Conservation (phyloP, 306 rosid genomes). For the Ormosia emarginata region DNA sequence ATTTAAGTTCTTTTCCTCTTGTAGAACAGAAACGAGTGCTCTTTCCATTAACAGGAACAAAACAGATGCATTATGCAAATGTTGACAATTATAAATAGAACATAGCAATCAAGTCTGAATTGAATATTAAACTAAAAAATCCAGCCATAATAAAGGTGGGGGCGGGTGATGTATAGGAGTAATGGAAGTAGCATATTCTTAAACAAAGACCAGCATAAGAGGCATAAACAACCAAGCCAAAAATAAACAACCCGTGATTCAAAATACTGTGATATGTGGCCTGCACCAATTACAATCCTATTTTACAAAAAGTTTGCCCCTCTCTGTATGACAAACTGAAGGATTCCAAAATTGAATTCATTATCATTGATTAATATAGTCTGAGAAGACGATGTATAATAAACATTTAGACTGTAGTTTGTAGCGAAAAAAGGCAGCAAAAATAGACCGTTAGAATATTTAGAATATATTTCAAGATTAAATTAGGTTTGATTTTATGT, state of each 20-base stretch:
- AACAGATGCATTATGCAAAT: background rate
- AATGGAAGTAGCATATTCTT: background rate
- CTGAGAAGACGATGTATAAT: background rate
- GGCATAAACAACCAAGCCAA: background rate
- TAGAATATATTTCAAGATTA: too few species aligned
- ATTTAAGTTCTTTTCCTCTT: background rate
- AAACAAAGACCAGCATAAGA: background rate
- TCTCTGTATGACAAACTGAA: background rate
- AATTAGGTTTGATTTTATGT: too few species aligned
- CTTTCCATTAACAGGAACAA: background rate
- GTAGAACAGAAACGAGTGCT: background rate
- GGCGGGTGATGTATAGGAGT: too few species aligned
- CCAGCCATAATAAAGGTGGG: background rate
- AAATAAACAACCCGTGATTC: background rate
- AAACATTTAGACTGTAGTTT: background rate
- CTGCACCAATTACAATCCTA: background rate
- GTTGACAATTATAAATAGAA: background rate
- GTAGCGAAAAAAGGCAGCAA: background rate
- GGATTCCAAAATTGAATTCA: background rate
- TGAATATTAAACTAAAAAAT: background rate
- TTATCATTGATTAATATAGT: background rate
- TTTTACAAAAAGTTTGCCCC: background rate
- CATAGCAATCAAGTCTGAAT: background rate
- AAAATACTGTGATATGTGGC: background rate
- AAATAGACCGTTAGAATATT: too few species aligned